phyloP scores from a whole-genome alignment of 2,329 filamentous ascomycete species.

The Clathrospora elynae region DNA sequence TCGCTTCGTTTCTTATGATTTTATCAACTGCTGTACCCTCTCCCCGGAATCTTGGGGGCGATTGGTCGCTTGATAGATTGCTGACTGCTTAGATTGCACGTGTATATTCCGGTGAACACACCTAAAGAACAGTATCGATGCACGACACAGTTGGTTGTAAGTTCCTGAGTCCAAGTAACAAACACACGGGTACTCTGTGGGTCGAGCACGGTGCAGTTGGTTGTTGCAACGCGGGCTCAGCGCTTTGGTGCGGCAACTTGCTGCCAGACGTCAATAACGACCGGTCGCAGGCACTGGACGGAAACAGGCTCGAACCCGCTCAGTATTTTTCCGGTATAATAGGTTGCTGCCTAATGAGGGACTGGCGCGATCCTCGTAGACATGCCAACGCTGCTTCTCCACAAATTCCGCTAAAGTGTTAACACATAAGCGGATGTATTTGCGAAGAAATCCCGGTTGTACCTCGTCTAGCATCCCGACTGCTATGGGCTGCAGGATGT shows the following conservation, averaged over 20 bases:
- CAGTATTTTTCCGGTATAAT: constrained; percentile 5
- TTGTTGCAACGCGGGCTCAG: constrained; percentile 4
- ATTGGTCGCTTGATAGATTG: constrained; percentile 7
- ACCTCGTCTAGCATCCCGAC: constrained; percentile 11
- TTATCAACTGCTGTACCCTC: constrained; percentile 5
- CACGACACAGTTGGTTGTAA: constrained; percentile 7
- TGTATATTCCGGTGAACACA: constrained; percentile 8
- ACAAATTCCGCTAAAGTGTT: constrained; percentile 8
- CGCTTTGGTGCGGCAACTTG: constrained; percentile 1
- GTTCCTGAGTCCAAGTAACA: constrained; percentile 5
- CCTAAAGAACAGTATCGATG: not conserved
- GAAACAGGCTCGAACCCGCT: constrained; percentile 2
- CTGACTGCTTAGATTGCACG: constrained; percentile 10
- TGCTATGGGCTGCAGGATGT: constrained; percentile 17
- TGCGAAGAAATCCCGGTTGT: constrained; percentile 12
- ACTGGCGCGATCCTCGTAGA: constrained; percentile 7
- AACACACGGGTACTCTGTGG: constrained; percentile 7
- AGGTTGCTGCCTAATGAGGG: constrained; percentile 12
- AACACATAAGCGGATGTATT: constrained; percentile 5
- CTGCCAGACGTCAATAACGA: constrained; percentile 3
- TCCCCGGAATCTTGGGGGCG: constrained; percentile 1
- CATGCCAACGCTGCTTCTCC: not conserved
- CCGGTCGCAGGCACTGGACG: constrained; percentile 3
- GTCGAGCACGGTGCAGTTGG: constrained; percentile 18
- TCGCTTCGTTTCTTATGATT: constrained; percentile 3